phyloP scores from a whole-genome alignment of 2,329 filamentous ascomycete species.

The Fusarium sp. region DNA sequence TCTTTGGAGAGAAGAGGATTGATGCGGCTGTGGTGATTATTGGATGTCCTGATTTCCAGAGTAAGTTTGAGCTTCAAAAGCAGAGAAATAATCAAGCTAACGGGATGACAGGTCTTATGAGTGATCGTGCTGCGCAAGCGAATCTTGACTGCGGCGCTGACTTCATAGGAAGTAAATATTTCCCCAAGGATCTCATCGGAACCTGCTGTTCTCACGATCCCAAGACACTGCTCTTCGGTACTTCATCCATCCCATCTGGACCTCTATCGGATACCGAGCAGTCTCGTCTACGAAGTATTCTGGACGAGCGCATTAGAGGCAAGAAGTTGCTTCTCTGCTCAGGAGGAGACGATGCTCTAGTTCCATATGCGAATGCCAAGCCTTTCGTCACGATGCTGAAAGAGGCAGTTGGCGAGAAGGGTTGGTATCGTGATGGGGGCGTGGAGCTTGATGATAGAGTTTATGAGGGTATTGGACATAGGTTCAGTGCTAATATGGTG shows the following conservation, averaged over 20 bases:
- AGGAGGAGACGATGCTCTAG: constrained; percentile 75
- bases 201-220: constrained; percentile 77
- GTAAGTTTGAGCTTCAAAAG: constrained; percentile 52
- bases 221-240: constrained; percentile 75
- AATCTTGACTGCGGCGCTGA: constrained; percentile 64
- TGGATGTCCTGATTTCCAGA: constrained; percentile 88
- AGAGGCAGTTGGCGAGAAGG: constrained; percentile 54
- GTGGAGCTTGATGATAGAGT: constrained; percentile 72
- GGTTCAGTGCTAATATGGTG: constrained; percentile 75
- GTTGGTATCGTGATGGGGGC: constrained; percentile 66
- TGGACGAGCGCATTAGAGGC: constrained; percentile 63
- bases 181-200: constrained; percentile 75
- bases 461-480: constrained; percentile 75
- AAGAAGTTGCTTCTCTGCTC: constrained; percentile 75
- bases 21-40: constrained; percentile 83
- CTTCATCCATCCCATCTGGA: constrained; percentile 50
- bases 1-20: constrained; percentile 82
- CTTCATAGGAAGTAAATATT: constrained; percentile 82
- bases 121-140: constrained; percentile 78
- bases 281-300: constrained; percentile 56
- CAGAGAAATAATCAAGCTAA: not conserved
- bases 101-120: constrained; percentile 68
- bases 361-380: constrained; percentile 71
- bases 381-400: constrained; percentile 73
- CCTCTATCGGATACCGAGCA: constrained; percentile 53